phyloP scores from a whole-genome alignment of 2,329 filamentous ascomycete genomes.

The Mycocentrospora acerina region DNA sequence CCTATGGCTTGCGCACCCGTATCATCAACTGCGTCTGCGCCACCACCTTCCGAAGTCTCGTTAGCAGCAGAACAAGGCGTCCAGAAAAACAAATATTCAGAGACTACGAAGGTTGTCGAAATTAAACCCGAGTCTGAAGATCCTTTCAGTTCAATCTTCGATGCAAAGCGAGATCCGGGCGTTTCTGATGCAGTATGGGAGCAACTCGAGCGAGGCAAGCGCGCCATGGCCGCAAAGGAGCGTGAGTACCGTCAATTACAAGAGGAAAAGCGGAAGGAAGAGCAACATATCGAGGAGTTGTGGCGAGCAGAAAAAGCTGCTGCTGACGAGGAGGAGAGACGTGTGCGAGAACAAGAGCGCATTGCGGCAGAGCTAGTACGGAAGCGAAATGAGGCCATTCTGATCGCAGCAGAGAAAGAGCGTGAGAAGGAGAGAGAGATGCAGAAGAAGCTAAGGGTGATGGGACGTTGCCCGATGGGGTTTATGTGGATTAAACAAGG shows the following conservation, averaged over 20 bases:
- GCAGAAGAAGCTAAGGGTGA: slow-evolving; percentile 52
- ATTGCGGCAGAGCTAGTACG: slow-evolving; percentile 22
- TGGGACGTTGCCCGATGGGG: slow-evolving; percentile 60
- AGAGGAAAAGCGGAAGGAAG: slow-evolving; percentile 22
- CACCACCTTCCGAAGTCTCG: slow-evolving; percentile 1
- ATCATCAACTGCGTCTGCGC: slow-evolving; percentile 4
- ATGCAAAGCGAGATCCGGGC: slow-evolving; percentile 52
- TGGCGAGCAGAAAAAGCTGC: slow-evolving; percentile 33
- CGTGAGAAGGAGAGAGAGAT: slow-evolving; percentile 43
- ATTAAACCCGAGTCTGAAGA: slow-evolving; percentile 6
- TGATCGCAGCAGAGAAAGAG: slow-evolving; percentile 44
- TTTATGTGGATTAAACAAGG: slow-evolving; percentile 63
- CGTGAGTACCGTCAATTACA: slow-evolving; percentile 41
- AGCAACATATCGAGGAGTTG: slow-evolving; percentile 22
- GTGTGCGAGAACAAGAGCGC: slow-evolving; percentile 17
- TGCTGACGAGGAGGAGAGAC: slow-evolving; percentile 26
- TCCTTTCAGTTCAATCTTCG: slow-evolving; percentile 14
- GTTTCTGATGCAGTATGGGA: slow-evolving; percentile 64
- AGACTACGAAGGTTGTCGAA: neutral
- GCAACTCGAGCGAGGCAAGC: slow-evolving; percentile 57
- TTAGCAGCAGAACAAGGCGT: neutral
- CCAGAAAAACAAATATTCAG: slow-evolving; percentile 7
- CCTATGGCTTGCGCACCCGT: slow-evolving; percentile 3
- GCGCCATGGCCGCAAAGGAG: slow-evolving; percentile 33
- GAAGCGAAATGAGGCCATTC: slow-evolving; percentile 28